These are phyloP conservation scores for Nannochloropsis limnetica DNA, from an alignment of 352 stramenopile species.

Conservation along the genomic window DNA sequence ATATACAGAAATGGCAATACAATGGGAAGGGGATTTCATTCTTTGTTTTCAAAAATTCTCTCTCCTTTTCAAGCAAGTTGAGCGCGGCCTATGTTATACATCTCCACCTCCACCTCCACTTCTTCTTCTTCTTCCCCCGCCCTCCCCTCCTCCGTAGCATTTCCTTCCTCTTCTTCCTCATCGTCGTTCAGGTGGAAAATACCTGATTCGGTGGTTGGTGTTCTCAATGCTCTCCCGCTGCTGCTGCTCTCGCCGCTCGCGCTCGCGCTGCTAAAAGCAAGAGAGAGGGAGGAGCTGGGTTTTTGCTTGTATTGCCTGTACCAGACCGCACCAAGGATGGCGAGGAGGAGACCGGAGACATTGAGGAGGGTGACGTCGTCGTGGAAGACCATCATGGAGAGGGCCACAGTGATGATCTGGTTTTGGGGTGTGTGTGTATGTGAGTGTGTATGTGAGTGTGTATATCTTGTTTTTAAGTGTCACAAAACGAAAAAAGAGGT, in stretches of 20 bases:
- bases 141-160: neutral
- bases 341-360: neutral
- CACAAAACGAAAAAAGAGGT: too few relatives aligned
- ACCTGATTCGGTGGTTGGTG: too few relatives aligned
- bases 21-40: too few relatives aligned
- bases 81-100: neutral
- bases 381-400: constrained; percentile 28
- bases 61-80: neutral
- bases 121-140: neutral
- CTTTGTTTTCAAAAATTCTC: too few relatives aligned
- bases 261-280: too few relatives aligned
- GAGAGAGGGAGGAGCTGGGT: neutral
- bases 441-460: too few relatives aligned
- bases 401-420: neutral
- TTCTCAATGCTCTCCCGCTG: too few relatives aligned
- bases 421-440: too few relatives aligned
- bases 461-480: too few relatives aligned
- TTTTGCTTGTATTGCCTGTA: constrained; percentile 12
- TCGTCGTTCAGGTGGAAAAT: neutral
- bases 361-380: neutral
- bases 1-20: too few relatives aligned
- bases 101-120: neutral
- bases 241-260: too few relatives aligned
- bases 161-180: neutral
- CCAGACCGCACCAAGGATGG: neutral